A percentile compares a stretch with the other conserved stretches of the same genome.
Evolutionary conservation across 208 protist species (phyloP).

Genomic region (Trichomonas gallinae): DNA sequence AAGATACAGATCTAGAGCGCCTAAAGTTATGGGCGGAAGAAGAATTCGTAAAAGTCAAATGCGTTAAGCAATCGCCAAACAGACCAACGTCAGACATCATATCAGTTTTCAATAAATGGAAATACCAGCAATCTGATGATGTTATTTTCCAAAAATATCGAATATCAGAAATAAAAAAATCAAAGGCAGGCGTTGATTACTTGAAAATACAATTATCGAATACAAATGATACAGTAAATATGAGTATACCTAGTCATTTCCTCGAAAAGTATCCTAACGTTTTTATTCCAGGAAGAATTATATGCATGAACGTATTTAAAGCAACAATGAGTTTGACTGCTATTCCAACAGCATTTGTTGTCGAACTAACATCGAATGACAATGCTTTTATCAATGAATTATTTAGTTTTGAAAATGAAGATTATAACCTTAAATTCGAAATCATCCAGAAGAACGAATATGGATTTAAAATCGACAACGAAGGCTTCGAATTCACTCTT

Average conservation of each 20-base stretch:
- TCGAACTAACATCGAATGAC: neutral
- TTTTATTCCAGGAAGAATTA: neutral
- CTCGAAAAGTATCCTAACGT: neutral
- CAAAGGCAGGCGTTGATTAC: neutral
- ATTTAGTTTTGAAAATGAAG: neutral
- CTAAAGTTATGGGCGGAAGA: neutral
- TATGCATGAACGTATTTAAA: neutral
- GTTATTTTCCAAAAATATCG: neutral
- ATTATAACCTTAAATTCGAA: neutral
- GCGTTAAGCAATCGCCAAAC: neutral
- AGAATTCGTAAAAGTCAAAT: neutral
- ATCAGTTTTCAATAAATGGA: neutral
- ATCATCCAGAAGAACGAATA: neutral
- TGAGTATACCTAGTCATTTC: neutral
- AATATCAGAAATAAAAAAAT: neutral
- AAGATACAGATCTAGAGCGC: neutral
- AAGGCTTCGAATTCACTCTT: neutral
- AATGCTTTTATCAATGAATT: neutral
- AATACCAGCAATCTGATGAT: neutral
- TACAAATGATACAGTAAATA: neutral
- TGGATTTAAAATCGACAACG: neutral
- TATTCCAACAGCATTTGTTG: neutral
- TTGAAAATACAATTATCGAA: neutral
- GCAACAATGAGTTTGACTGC: neutral
- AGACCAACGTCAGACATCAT: neutral